These are phyloP conservation scores for Golubevia pallescens DNA, from an alignment of 1,284 basidiomycete genomes.

Conservation along the genomic window DNA sequence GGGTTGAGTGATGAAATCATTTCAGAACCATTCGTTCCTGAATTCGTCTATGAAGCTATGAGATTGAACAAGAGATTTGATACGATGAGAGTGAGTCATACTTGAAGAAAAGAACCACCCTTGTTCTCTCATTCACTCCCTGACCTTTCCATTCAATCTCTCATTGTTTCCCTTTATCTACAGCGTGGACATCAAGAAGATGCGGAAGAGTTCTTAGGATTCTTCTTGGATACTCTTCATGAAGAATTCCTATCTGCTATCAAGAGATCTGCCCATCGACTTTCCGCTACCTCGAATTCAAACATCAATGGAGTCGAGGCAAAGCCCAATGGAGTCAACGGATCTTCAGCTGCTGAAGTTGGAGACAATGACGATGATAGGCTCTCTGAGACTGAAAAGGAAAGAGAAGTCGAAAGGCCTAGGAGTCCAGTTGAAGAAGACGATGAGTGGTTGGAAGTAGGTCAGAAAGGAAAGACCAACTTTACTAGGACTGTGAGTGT, in stretches of 20 bases:
- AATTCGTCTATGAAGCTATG: slow-evolving; percentile 92
- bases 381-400: no score
- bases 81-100: slow-evolving; percentile 84
- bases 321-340: background rate
- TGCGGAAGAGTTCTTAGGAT: slow-evolving; percentile 97
- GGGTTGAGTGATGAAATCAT: no score
- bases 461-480: slow-evolving; percentile 83
- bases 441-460: slow-evolving; percentile 85
- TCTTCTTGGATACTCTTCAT: slow-evolving; percentile 92
- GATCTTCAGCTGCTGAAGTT: slow-evolving; percentile 8
- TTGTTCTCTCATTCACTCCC: no score
- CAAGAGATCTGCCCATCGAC: no score
- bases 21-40: slow-evolving; percentile 77
- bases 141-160: background rate
- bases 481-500: slow-evolving; percentile 77
- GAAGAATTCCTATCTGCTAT: slow-evolving; percentile 82
- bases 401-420: slow-evolving; percentile 65
- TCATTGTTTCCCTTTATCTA: background rate
- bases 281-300: background rate
- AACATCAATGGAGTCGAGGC: background rate
- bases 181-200: slow-evolving; percentile 94
- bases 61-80: slow-evolving; percentile 93
- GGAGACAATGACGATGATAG: slow-evolving; percentile 69
- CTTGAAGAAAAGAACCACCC: no score
- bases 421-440: slow-evolving; percentile 53